Percentiles rank a stretch among this genome's conserved stretches.
phyloP scores from a whole-genome alignment of 2,329 filamentous ascomycete genomes.

The Aspergillus persii region DNA sequence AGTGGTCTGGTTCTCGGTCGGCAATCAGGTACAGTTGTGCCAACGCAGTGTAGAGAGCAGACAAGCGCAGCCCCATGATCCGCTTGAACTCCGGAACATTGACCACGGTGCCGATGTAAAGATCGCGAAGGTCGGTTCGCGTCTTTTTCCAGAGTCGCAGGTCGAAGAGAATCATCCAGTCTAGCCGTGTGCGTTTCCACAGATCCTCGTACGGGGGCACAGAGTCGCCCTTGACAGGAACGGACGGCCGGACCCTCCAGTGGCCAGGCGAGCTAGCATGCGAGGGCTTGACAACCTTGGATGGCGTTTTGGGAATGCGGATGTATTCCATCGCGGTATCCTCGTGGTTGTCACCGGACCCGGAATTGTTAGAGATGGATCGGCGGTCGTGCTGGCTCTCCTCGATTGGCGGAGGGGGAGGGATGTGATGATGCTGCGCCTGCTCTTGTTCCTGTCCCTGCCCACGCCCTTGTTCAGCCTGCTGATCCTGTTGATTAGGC shows the following conservation, averaged over 20 bases:
- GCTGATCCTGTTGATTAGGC: conserved; percentile 5
- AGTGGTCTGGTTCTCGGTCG: conserved; percentile 94
- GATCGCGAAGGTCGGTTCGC: conserved; percentile 80
- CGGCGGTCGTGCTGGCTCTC: conserved; percentile 9
- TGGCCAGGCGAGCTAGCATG: conserved; percentile 62
- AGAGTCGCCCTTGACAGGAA: conserved; percentile 62
- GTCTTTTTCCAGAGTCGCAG: conserved; percentile 95
- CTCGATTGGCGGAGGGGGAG: neutral
- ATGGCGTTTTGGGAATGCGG: conserved; percentile 80
- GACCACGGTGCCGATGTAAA: conserved; percentile 96
- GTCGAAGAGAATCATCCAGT: conserved; percentile 94
- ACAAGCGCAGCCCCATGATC: conserved; percentile 86
- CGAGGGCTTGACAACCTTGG: conserved; percentile 42
- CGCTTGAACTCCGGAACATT: conserved; percentile 95
- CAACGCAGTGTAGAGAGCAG: conserved; percentile 87
- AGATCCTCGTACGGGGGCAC: conserved; percentile 79
- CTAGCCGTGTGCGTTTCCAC: conserved; percentile 81
- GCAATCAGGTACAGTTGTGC: conserved; percentile 95
- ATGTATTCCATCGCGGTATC: conserved; percentile 36
- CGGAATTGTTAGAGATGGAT: conserved; percentile 13
- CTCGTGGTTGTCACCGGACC: conserved; percentile 13
- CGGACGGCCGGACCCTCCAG: conserved; percentile 78
- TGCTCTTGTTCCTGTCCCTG: conserved; percentile 31
- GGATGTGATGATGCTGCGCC: conserved; percentile 15
- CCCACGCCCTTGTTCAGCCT: neutral